Base-by-base conservation (phyloP, 169 alveolate genomes). In the Fabrea salina region DNA sequence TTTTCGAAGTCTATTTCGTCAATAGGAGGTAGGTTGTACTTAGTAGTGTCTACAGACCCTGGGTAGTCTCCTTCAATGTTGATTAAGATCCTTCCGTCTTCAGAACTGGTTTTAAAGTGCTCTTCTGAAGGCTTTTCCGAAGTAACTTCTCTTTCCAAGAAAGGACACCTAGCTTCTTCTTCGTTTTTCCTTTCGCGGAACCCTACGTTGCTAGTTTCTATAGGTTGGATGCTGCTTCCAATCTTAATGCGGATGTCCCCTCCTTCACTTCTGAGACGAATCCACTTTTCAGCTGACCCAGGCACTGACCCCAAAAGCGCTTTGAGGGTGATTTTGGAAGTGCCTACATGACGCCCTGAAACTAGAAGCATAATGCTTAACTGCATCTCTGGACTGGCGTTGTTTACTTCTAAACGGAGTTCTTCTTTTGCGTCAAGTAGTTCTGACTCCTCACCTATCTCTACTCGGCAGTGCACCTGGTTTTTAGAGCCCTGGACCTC, bases 61-160 rank as follows among this genome's bases (percentile, higher is more conserved):
- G 41, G 74, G 8, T 61, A 33, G 3, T 32, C 13, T 13, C n/a
- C 11, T n/a, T 25, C 32, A n/a, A n/a, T n/a, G n/a, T n/a, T n/a
- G n/a, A n/a, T n/a, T n/a, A n/a, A n/a, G n/a, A n/a, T n/a, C n/a
- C n/a, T n/a, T n/a, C n/a, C n/a, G n/a, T n/a, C n/a, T n/a, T n/a
- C n/a, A n/a, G n/a, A n/a, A 33, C 74, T 37, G 74, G 74, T 37
- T 61, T 51, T 61, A 61, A 4, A 32, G 74, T 61, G 74, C 3
- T 61, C 74, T 33, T 61, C 51, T 11, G 8, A 16, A 25, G 30
- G 56, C 13, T 61, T 37, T 61, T 61, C 49, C n/a, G 37, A 11
- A 33, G 43, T 16, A 7, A 27, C 74, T 16, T 35, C 37, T 11
- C 39, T 27, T 7, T 27, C 44, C 0, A 61, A 16, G 50, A 33